Evolutionary conservation across 1,139 yeast genomes (phyloP).

Genomic region (Blastobotrys raffinosifermentans): DNA sequence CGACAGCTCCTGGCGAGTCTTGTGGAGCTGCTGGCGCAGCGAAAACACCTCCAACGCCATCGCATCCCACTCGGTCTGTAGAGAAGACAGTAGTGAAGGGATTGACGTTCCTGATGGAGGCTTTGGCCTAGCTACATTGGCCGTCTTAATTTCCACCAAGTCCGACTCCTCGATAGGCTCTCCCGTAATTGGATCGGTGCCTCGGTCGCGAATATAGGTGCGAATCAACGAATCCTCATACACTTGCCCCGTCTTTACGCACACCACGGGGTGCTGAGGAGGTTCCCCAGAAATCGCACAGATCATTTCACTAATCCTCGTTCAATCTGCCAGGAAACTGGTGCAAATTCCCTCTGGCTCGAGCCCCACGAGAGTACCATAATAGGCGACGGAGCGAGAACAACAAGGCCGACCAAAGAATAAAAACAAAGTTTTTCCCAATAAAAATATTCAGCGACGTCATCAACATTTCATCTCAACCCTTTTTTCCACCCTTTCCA

Average conservation of each 20-base stretch:
- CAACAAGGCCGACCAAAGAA: too few relatives aligned
- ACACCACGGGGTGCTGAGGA: constrained; percentile 64
- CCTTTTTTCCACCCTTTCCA: too few relatives aligned
- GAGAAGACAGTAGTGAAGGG: constrained; percentile 65
- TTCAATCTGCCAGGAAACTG: too few relatives aligned
- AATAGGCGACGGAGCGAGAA: too few relatives aligned
- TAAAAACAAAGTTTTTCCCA: too few relatives aligned
- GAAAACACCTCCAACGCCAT: constrained; percentile 74
- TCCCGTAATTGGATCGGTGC: constrained; percentile 71
- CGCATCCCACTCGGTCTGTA: constrained; percentile 91
- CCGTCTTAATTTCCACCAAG: constrained; percentile 41
- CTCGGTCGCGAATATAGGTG: constrained; percentile 57
- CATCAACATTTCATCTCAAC: too few relatives aligned
- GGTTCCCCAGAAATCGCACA: constrained; percentile 61
- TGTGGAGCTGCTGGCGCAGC: constrained; percentile 63
- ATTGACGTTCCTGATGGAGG: constrained; percentile 59
- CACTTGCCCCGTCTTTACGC: constrained; percentile 42
- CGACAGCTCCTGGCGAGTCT: constrained; percentile 66
- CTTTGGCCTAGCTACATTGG: constrained; percentile 39
- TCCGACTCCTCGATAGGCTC: constrained; percentile 57
- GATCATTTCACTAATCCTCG: too few relatives aligned
- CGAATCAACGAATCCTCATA: constrained; percentile 61
- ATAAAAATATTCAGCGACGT: too few relatives aligned
- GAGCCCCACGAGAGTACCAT: too few relatives aligned
- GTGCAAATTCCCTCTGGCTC: too few relatives aligned